These are phyloP conservation scores for Lentinula boryana DNA, from an alignment of 768 basidiomycete genomes.

Conservation along the genomic window DNA sequence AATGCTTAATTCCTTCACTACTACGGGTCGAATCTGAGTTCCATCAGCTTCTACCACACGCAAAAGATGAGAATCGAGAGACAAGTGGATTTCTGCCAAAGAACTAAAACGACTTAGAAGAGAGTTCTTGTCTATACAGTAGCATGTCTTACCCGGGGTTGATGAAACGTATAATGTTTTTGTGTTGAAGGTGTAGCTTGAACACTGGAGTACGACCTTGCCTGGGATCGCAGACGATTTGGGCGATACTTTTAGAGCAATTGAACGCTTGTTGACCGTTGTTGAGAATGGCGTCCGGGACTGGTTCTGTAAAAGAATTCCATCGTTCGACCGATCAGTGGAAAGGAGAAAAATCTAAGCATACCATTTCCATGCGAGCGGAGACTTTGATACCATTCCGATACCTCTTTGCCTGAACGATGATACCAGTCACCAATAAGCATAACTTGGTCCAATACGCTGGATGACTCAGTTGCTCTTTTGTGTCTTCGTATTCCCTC, in stretches of 20 bases:
- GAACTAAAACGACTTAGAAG: neutral
- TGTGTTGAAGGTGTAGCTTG: neutral
- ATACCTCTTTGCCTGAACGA: neutral
- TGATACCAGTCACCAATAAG: constrained; percentile 7
- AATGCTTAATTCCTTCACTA: constrained; percentile 3
- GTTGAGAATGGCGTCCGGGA: constrained; percentile 4
- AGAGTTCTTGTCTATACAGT: neutral
- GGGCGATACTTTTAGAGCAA: constrained; percentile 1
- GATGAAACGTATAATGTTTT: constrained; percentile 2
- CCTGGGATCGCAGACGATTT: constrained; percentile 2
- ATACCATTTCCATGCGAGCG: constrained; percentile 5
- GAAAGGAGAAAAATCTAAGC: neutral
- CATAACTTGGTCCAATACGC: neutral
- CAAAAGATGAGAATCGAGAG: constrained; percentile 4
- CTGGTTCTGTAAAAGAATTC: neutral
- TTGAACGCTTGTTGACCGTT: constrained; percentile 6
- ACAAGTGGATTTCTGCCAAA: constrained; percentile 6
- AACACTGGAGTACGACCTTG: neutral
- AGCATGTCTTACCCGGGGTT: neutral
- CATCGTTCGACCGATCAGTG: neutral
- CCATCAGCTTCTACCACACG: constrained; percentile 8
- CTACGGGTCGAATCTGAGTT: constrained; percentile 1
- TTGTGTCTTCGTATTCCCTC: neutral
- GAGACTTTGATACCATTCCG: constrained; percentile 6
- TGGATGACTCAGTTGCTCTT: neutral